Conservation (phyloP, 176 grass and related monocot genomes). For the Cenchrus purpureus region DNA sequence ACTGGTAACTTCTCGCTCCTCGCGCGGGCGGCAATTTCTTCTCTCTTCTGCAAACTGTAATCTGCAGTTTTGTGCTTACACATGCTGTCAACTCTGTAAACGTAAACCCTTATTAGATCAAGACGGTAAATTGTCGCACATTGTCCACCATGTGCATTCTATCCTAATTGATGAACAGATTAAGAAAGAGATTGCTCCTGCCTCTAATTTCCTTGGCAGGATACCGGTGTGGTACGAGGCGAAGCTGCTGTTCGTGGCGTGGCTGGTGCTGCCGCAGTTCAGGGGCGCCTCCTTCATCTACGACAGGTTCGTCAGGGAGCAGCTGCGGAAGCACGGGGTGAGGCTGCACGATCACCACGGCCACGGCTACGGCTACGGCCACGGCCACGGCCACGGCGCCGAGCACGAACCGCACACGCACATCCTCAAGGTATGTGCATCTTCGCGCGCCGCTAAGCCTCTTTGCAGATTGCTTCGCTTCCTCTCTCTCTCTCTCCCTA, state of each 20-base stretch:
- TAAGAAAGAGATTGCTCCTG: neutral
- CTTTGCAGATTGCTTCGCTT: neutral
- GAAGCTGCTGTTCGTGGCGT: constrained; percentile 68
- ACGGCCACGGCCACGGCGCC: constrained; percentile 19
- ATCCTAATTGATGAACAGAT: neutral
- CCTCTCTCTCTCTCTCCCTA: neutral
- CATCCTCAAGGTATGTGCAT: constrained; percentile 1
- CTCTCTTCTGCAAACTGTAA: neutral
- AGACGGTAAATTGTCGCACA: no score
- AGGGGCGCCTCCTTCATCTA: constrained; percentile 79
- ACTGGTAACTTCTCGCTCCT: constrained; percentile 46
- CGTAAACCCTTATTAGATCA: no score
- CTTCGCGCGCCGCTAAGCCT: no score
- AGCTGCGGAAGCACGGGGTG: constrained; percentile 54
- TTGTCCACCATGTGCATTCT: neutral
- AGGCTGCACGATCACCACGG: constrained; percentile 41
- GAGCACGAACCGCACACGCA: constrained; percentile 4
- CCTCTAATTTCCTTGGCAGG: constrained; percentile 35
- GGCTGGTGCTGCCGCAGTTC: constrained; percentile 83
- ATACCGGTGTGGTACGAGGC: constrained; percentile 72
- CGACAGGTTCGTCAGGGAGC: constrained; percentile 69
- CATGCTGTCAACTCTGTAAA: no score
- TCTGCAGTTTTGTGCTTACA: no score
- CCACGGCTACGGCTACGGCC: neutral
- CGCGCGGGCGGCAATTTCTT: neutral